phyloP scores from a whole-genome alignment of 495 filamentous ascomycete species.

The Chaetomidium leptoderma region DNA sequence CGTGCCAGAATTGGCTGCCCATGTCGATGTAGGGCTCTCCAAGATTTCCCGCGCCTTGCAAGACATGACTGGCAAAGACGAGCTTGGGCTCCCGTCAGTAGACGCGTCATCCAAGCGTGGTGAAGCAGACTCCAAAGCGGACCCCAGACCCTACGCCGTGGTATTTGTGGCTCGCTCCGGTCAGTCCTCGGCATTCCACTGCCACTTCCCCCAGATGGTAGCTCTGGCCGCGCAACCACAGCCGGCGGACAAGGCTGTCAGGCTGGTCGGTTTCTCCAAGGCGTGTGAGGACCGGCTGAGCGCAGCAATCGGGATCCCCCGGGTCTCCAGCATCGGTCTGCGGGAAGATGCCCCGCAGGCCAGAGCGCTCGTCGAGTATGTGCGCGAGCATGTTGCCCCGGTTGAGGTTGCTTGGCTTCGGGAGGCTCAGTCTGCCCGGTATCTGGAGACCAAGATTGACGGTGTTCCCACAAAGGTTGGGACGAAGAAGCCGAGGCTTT shows the following conservation, averaged over 20 bases:
- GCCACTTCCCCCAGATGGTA: conserved; percentile 58
- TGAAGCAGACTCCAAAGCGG: background rate
- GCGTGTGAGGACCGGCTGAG: conserved; percentile 49
- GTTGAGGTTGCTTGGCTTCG: conserved; percentile 33
- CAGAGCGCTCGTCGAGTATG: conserved; percentile 48
- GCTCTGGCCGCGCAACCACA: conserved; percentile 46
- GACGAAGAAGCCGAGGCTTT: conserved; percentile 25
- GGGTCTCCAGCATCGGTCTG: conserved; percentile 57
- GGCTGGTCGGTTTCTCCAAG: conserved; percentile 54
- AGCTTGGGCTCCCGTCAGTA: background rate
- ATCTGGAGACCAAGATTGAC: conserved; percentile 34
- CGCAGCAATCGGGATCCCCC: conserved; percentile 50
- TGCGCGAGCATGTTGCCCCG: conserved; percentile 42
- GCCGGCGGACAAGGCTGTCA: conserved; percentile 36
- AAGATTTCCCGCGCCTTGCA: conserved; percentile 54
- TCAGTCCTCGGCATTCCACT: conserved; percentile 48
- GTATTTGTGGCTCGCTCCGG: conserved; percentile 53
- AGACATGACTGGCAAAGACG: conserved; percentile 26
- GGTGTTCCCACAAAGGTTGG: conserved; percentile 39
- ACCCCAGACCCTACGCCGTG: conserved; percentile 20
- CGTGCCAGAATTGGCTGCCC: conserved; percentile 45
- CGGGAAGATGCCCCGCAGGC: conserved; percentile 45
- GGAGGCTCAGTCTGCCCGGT: conserved; percentile 21
- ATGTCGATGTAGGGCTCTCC: conserved; percentile 57
- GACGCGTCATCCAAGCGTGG: background rate